Conservation (phyloP, 2,329 filamentous ascomycete species). For the Epichloe festucae region DNA sequence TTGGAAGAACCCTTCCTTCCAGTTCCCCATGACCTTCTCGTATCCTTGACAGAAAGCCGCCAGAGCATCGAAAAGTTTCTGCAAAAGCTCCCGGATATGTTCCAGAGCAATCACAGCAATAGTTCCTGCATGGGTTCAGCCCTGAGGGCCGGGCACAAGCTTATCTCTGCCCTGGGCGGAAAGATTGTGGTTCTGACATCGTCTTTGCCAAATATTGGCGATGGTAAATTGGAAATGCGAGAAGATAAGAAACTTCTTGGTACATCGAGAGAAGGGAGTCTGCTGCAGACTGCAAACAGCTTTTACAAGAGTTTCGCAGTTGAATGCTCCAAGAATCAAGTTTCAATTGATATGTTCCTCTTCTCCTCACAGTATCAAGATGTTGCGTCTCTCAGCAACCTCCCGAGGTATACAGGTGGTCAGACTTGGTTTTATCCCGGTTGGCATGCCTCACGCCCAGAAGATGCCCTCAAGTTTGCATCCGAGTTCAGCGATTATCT, state of each 20-base stretch:
- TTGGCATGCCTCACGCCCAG: constrained; percentile 86
- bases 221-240: constrained; percentile 81
- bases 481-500: constrained; percentile 93
- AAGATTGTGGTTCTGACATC: constrained; percentile 90
- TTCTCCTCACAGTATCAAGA: constrained; percentile 96
- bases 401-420: constrained; percentile 90
- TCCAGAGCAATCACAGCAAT: constrained; percentile 81
- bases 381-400: constrained; percentile 87
- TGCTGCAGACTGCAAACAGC: constrained; percentile 84
- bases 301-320: constrained; percentile 99
- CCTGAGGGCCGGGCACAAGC: constrained; percentile 82
- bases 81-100: constrained; percentile 87
- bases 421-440: constrained; percentile 98
- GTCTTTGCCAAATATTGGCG: constrained; percentile 78
- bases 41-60: constrained; percentile 78
- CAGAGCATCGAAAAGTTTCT: constrained; percentile 87
- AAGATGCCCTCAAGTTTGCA: constrained; percentile 96
- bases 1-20: constrained; percentile 94
- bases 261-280: constrained; percentile 74
- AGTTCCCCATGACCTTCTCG: constrained; percentile 80
- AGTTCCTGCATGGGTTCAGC: constrained; percentile 93
- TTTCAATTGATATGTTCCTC: constrained; percentile 96
- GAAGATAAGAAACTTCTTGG: constrained; percentile 95
- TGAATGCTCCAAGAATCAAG: constrained; percentile 97
- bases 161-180: constrained; percentile 86